Base-by-base conservation (phyloP, 2,329 filamentous ascomycete species). In the Nannizzia gypsea region DNA sequence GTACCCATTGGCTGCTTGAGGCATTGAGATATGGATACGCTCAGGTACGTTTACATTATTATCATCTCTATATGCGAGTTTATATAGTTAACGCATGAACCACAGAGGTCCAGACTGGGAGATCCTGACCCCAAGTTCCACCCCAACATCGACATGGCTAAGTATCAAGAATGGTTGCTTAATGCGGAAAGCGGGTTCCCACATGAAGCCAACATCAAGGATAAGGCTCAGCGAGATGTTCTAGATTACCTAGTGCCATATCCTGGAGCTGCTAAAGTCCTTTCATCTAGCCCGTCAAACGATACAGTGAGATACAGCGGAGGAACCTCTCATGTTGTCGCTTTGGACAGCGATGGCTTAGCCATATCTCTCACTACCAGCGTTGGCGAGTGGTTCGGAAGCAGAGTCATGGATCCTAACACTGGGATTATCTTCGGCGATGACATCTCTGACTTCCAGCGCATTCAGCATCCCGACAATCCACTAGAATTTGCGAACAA, bases 21-120 rank as follows among this genome's bases (percentile, higher is more conserved):
- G 87, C 90, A 11, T 89, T 96, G 76, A 83, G 90, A 20, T 96
- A 95, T 71, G 90, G 83, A 1, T 97, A 96, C 70, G 90, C 86
- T 40, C 71, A 77, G 70, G 74, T 76, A 65, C 42, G 17, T 13
- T n/a, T 28, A 8, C 44, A 22, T 20, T 59, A 15, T 40, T 54
- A 9, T 6, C 11, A 17, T 22, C 8, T 28, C 11, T 52, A 28
- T 28, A 6, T 9, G 6, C 54, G n/a, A 52, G 15, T 8, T 9
- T 17, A 8, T 31, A 40, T 26, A 15, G 38, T 17, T 13, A 36
- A 36, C 8, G 9, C 13, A 11, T 36, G 31, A 8, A 11, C 31
- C 13, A 2, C 77, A 87, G 66, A 84, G 90, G 60, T 80, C 84
- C n/a, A 80, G 85, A 34, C 80, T 96, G 0, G 92, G 90, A 2